Evolutionary conservation across 495 filamentous ascomycete genomes (phyloP), one percentile per base, ranked within the genome.

Genomic region (Neurospora sp.): DNA sequence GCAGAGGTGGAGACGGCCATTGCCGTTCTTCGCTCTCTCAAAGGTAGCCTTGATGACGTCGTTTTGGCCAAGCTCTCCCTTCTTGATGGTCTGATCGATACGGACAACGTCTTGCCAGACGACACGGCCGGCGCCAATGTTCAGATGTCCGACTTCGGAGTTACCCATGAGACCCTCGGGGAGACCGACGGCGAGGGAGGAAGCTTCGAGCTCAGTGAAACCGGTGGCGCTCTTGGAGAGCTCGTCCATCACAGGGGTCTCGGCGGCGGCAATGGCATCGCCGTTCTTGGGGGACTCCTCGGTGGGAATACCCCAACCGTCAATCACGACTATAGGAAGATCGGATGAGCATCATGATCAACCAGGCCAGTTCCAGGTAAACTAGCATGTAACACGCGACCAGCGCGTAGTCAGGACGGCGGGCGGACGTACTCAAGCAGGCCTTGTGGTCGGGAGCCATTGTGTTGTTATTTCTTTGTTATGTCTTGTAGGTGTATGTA

Each of bases 51-150:
- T 89, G 76, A 99, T 90, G 75, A 90, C 93, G 46, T 92, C 87
- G 75, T 94, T 90, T 82, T 92, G 88, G 79, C 88, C 87, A 77
- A 99, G 78, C 80, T 96, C 90, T 39, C 88, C 90, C 78, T 94
- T 94, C 89, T 97, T 97, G 83, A 98, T 89, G 20, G 92, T 92
- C 84, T 92, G 91, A 83, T 98, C 96, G 83, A 99, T 99, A 78
- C 96, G 92, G 74, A 99, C 96, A 74, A 96, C 97, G 85, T 99
- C 96, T 83, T 99, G 96, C 96, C 96, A 99, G 77, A 99, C 96
- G 48, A 99, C 96, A 82, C 96, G 88, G 59, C 96, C 96, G 74
- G 96, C 96, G 79, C 96, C 96, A 83, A 99, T 98, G 86, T 99
- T 99, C 83, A 99, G 83, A 83, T 99, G 96, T 44, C 96, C 96